A percentile compares a stretch with the other conserved stretches of the same genome.
Conservation (phyloP, 805 yeast genomes). For the Yarrowia phangngaensis region DNA sequence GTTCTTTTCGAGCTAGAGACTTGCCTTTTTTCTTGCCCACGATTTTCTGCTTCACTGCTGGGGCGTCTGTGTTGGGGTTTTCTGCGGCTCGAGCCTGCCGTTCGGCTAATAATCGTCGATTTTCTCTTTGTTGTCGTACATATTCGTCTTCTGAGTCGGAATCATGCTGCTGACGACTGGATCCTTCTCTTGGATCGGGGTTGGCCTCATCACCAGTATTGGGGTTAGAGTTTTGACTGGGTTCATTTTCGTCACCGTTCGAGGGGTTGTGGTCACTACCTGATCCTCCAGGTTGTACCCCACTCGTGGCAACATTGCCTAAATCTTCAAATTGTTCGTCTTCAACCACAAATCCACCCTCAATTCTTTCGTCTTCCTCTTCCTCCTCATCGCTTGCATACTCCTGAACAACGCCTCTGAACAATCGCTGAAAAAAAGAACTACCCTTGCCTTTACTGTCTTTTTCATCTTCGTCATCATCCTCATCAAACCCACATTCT, state of each 20-base stretch:
- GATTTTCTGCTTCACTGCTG: conserved; percentile 10
- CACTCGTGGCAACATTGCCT: background rate
- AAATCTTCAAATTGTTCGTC: conserved; percentile 21
- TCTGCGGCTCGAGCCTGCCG: conserved; percentile 16
- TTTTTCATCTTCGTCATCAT: background rate
- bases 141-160: conserved; percentile 2
- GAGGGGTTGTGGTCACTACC: too few relatives aligned
- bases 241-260: too few relatives aligned
- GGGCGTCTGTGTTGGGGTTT: background rate
- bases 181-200: background rate
- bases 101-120: conserved; percentile 7
- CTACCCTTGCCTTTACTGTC: background rate
- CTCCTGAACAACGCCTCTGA: background rate
- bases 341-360: conserved; percentile 18
- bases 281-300: background rate
- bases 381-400: conserved; percentile 5
- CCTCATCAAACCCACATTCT: too few relatives aligned
- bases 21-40: conserved; percentile 27
- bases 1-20: conserved; percentile 25
- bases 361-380: background rate
- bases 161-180: background rate
- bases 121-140: conserved; percentile 1
- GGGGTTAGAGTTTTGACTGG: too few relatives aligned
- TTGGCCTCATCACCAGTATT: background rate
- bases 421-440: too few relatives aligned